Conservation (phyloP, 768 basidiomycete species). For the Stropharia rugosoannulata region DNA sequence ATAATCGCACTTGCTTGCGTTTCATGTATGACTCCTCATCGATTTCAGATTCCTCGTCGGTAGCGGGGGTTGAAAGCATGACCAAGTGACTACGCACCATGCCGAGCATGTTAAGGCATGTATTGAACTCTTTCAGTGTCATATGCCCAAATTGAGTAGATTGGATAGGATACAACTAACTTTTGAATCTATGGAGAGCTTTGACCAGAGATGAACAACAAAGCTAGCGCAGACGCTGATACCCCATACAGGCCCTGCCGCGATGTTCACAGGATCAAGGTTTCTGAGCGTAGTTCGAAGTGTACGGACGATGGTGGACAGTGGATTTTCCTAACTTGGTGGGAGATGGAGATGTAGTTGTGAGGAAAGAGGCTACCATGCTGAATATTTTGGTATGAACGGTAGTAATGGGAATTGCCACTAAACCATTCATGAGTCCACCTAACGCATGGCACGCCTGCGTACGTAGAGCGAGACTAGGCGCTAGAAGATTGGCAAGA, state of each 20-base stretch:
- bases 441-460: slow-evolving; percentile 79
- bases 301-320: slow-evolving; percentile 53
- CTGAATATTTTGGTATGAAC: slow-evolving; percentile 55
- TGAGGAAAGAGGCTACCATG: slow-evolving; percentile 47
- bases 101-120: slow-evolving; percentile 58
- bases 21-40: slow-evolving; percentile 5
- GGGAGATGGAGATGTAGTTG: slow-evolving; percentile 35
- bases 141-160: slow-evolving; percentile 54
- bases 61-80: slow-evolving; percentile 57
- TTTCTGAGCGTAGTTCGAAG: slow-evolving; percentile 61
- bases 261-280: slow-evolving; percentile 55
- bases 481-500: slow-evolving; percentile 60
- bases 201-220: slow-evolving; percentile 63
- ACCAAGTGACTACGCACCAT: slow-evolving; percentile 70
- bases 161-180: slow-evolving; percentile 46
- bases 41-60: slow-evolving; percentile 18
- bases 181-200: slow-evolving; percentile 42
- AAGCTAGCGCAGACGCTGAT: slow-evolving; percentile 65
- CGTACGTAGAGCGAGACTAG: slow-evolving; percentile 60
- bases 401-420: slow-evolving; percentile 43
- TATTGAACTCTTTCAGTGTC: slow-evolving; percentile 62
- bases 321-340: slow-evolving; percentile 30
- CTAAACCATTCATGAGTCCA: slow-evolving; percentile 60
- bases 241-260: slow-evolving; percentile 80
- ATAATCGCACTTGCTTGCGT: slow-evolving; percentile 28